These are phyloP conservation scores for Leccinum fuscescens DNA, from an alignment of 1,284 basidiomycete genomes.

Conservation along the genomic window DNA sequence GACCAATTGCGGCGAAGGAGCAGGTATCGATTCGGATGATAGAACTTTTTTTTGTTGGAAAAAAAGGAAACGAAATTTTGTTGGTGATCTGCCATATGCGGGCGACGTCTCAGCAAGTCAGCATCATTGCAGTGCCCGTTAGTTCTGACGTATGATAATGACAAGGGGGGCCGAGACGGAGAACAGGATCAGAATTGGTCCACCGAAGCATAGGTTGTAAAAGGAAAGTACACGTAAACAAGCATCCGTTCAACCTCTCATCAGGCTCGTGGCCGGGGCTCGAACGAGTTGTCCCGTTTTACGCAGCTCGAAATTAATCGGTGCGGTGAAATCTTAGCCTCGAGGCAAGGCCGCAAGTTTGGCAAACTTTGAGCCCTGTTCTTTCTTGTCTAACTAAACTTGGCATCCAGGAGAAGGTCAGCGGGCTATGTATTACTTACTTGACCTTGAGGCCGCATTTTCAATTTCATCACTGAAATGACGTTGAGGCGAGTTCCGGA, in stretches of 20 bases:
- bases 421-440: background rate
- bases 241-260: background rate
- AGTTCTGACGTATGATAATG: background rate
- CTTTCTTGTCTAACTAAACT: background rate
- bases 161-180: slow-evolving; percentile 2
- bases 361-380: background rate
- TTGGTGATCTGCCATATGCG: background rate
- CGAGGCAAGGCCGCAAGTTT: background rate
- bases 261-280: slow-evolving; percentile 7
- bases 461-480: background rate
- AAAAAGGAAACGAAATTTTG: background rate
- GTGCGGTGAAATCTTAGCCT: background rate
- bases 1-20: background rate
- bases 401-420: background rate
- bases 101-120: slow-evolving; percentile 1
- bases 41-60: background rate
- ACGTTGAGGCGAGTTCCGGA: background rate
- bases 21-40: background rate
- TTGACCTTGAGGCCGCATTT: background rate
- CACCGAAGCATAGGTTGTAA: background rate
- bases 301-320: background rate
- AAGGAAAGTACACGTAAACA: slow-evolving; percentile 6
- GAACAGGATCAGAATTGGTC: slow-evolving; percentile 1
- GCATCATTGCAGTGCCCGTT: background rate
- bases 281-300: background rate